Percentiles rank a stretch among this genome's conserved stretches.
phyloP scores from a whole-genome alignment of 495 filamentous ascomycete species.

The Trichoderma gamsii region DNA sequence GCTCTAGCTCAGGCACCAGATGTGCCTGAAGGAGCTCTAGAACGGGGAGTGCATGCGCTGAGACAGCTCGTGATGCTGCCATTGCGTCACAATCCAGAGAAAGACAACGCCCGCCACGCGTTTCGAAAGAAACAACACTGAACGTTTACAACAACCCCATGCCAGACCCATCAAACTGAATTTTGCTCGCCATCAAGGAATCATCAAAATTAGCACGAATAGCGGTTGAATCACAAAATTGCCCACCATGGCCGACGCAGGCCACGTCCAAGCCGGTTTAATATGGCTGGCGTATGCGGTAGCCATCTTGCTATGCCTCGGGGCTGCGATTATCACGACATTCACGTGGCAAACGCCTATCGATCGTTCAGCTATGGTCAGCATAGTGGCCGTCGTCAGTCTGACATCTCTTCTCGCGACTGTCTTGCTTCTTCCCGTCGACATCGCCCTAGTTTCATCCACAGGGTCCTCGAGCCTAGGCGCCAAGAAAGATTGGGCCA shows the following conservation, averaged over 20 bases:
- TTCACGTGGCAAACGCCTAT: conserved; percentile 80
- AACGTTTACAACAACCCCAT: background rate
- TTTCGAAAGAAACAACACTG: conserved; percentile 2
- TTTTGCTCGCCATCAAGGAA: background rate
- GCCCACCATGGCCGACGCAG: conserved; percentile 51
- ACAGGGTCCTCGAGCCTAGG: conserved; percentile 71
- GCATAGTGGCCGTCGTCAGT: conserved; percentile 75
- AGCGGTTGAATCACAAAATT: background rate
- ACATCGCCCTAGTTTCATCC: conserved; percentile 88
- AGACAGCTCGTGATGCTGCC: conserved; percentile 9
- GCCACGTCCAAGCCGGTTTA: conserved; percentile 70
- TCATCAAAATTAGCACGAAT: background rate
- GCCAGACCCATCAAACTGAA: background rate
- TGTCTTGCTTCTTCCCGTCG: conserved; percentile 85
- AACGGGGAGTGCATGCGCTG: conserved; percentile 1
- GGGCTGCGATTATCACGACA: conserved; percentile 72
- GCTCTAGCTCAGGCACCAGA: background rate
- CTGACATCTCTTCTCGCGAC: conserved; percentile 85
- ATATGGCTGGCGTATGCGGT: conserved; percentile 91
- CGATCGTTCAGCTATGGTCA: conserved; percentile 76
- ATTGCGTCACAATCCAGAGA: conserved; percentile 16
- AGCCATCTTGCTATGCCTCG: conserved; percentile 57
- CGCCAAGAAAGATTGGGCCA: conserved; percentile 90
- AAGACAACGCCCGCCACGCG: conserved; percentile 1
- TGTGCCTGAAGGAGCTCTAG: background rate